Conservation (phyloP, 371 early-diverging fungal genomes). For the Dichotomocladium elegans region DNA sequence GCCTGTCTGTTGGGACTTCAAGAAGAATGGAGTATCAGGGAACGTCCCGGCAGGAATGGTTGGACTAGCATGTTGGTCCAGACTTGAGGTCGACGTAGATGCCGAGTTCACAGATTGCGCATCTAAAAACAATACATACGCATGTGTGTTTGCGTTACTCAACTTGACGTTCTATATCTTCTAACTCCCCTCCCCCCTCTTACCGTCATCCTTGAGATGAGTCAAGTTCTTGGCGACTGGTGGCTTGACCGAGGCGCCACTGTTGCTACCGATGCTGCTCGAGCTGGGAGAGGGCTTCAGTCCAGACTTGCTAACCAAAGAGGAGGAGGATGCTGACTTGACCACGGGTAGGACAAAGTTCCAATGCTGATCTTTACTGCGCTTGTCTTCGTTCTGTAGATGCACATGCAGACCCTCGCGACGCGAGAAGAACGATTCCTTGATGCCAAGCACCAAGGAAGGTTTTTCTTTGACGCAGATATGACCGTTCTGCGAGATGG, state of each 20-base stretch:
- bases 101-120: constrained; percentile 29
- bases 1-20: constrained; percentile 34
- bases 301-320: constrained; percentile 2
- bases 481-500: constrained; percentile 34
- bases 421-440: constrained; percentile 44
- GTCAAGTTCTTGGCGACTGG: constrained; percentile 12
- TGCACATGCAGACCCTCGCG: constrained; percentile 47
- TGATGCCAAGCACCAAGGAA: constrained; percentile 49
- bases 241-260: constrained; percentile 7
- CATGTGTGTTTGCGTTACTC: no score
- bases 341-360: constrained; percentile 37
- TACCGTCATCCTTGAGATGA: constrained; percentile 42
- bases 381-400: constrained; percentile 37
- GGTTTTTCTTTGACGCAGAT: constrained; percentile 38
- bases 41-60: constrained; percentile 30
- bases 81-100: constrained; percentile 23
- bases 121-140: constrained; percentile 20
- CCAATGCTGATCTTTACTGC: constrained; percentile 46
- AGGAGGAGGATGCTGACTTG: constrained; percentile 15
- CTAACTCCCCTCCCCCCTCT: not conserved
- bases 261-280: constrained; percentile 13
- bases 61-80: constrained; percentile 26
- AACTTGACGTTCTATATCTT: no score
- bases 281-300: constrained; percentile 13
- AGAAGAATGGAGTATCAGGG: constrained; percentile 36